phyloP scores from a whole-genome alignment of 768 basidiomycete species.

The Pleurotus giganteus region DNA sequence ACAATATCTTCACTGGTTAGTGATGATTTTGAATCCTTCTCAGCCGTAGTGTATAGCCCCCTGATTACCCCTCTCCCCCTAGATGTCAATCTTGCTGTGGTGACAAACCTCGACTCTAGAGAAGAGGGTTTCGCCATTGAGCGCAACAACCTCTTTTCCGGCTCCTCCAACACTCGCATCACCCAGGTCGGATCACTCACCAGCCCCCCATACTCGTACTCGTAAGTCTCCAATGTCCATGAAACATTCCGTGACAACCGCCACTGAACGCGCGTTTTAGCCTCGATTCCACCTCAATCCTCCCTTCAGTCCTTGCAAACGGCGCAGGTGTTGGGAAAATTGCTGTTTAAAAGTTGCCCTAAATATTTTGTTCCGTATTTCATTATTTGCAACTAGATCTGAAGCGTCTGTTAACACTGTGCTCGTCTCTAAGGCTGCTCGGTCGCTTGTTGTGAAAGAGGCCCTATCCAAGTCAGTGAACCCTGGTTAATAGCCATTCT shows the following conservation, averaged over 20 bases:
- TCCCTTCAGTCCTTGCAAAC: neutral
- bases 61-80: neutral
- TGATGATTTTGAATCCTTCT: neutral
- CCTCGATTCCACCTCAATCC: conserved; percentile 3
- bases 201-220: conserved; percentile 1
- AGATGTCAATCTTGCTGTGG: conserved; percentile 6
- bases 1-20: neutral
- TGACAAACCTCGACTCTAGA: neutral
- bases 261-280: neutral
- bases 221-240: neutral
- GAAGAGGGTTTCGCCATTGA: neutral
- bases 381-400: too few species aligned
- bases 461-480: too few species aligned
- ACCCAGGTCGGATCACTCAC: neutral
- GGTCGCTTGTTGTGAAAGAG: too few species aligned
- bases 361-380: too few species aligned
- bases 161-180: neutral
- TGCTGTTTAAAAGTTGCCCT: neutral
- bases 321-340: conserved; percentile 4
- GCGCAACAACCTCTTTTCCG: conserved; percentile 2
- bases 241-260: neutral
- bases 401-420: too few species aligned
- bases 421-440: too few species aligned
- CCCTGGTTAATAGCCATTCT: too few species aligned
- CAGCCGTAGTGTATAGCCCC: neutral